phyloP scores from a whole-genome alignment of 352 stramenopile species.

The Globisporangium ultimum region DNA sequence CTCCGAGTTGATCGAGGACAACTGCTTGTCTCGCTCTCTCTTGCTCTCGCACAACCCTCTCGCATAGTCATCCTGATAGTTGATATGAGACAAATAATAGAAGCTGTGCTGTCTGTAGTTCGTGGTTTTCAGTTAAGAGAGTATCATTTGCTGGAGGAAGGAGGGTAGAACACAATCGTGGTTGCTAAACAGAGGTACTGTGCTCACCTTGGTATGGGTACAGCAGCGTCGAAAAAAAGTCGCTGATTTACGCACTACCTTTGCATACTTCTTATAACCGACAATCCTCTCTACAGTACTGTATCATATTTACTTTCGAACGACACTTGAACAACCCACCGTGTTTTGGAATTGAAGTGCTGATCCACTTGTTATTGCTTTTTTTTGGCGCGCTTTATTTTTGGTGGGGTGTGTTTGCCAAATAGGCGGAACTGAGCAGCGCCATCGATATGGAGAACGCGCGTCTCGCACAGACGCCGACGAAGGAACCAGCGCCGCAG shows the following conservation, averaged over 20 bases:
- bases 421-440: neutral
- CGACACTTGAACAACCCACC: neutral
- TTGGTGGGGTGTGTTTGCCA: neutral
- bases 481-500: neutral
- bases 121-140: no score
- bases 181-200: no score
- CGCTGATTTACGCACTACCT: neutral
- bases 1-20: neutral
- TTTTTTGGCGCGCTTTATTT: constrained; percentile 2
- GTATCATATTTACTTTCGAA: neutral
- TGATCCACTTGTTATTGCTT: neutral
- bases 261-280: neutral
- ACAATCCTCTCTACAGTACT: neutral
- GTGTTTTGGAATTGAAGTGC: neutral
- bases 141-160: neutral
- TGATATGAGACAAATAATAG: no score
- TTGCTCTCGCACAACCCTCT: no score
- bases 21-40: neutral
- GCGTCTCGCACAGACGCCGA: neutral
- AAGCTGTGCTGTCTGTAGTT: no score
- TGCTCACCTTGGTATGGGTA: neutral
- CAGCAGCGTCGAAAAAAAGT: neutral
- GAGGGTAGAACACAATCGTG: no score
- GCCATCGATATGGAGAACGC: neutral
- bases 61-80: no score